Conservation (phyloP, 169 alveolate genomes). For the Plasmodium malariae region DNA sequence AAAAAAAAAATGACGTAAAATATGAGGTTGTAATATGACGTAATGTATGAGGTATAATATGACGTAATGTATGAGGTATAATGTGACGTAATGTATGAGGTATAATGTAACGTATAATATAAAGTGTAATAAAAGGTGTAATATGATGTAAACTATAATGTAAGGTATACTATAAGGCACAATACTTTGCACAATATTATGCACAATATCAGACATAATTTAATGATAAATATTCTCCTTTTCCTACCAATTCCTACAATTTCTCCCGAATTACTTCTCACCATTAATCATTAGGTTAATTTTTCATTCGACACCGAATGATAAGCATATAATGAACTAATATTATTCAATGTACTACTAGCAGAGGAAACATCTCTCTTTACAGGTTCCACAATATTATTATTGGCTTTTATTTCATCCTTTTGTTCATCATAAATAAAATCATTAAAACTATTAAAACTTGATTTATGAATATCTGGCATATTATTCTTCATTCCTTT, state of each 20-base stretch:
- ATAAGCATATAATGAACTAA: slow-evolving; percentile 2
- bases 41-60: neutral
- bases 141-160: no score
- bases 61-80: no score
- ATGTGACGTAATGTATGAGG: no score
- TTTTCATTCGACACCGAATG: neutral
- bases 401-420: neutral
- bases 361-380: slow-evolving; percentile 3
- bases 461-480: neutral
- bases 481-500: neutral
- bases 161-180: no score
- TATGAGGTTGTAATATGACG: neutral
- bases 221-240: no score
- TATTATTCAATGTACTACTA: slow-evolving; percentile 7
- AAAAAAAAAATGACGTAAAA: neutral
- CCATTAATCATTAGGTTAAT: neutral
- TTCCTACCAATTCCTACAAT: no score
- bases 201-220: no score
- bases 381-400: slow-evolving; percentile 17
- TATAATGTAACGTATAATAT: no score
- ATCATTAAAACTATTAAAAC: slow-evolving; percentile 13
- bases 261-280: no score
- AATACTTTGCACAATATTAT: no score
- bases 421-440: slow-evolving; percentile 11
- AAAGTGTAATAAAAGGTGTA: no score